Evolutionary conservation across 2,329 filamentous ascomycete species (phyloP).

Genomic region (Pleomassaria siparia): DNA sequence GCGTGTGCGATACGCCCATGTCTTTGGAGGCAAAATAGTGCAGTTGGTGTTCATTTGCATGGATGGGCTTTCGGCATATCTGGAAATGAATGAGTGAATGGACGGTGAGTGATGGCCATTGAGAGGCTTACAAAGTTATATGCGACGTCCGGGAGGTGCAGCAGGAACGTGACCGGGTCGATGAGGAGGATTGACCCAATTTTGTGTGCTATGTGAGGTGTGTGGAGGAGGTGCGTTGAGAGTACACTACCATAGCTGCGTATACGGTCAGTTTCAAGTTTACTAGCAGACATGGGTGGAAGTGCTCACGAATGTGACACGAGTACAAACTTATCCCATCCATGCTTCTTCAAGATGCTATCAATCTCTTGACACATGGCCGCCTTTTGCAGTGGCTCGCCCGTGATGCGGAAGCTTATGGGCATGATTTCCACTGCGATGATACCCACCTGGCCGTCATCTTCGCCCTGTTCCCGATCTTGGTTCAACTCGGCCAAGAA

Average conservation of each 20-base stretch:
- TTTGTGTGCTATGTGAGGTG: constrained; percentile 43
- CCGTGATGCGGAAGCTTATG: constrained; percentile 61
- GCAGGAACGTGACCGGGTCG: constrained; percentile 63
- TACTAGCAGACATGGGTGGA: constrained; percentile 4
- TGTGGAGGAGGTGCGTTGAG: constrained; percentile 60
- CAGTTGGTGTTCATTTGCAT: constrained; percentile 65
- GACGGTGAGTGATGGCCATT: constrained; percentile 43
- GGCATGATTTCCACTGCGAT: constrained; percentile 64
- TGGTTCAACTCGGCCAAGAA: constrained; percentile 56
- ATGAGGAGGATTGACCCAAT: constrained; percentile 55
- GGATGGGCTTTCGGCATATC: constrained; percentile 12
- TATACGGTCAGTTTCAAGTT: constrained; percentile 21
- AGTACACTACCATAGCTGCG: constrained; percentile 60
- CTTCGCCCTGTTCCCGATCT: constrained; percentile 10
- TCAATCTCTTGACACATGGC: constrained; percentile 58
- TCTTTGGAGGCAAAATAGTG: constrained; percentile 69
- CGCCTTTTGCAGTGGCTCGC: constrained; percentile 51
- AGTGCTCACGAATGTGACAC: constrained; percentile 54
- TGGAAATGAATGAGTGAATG: not conserved
- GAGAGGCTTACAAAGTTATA: constrained; percentile 58
- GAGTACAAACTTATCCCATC: constrained; percentile 59
- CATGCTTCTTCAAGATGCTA: constrained; percentile 56
- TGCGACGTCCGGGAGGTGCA: constrained; percentile 67
- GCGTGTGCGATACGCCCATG: constrained; percentile 62
- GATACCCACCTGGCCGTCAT: constrained; percentile 55